A percentile compares a stretch with the other conserved stretches of the same genome.
These are phyloP conservation scores for Cinchona pubescens DNA, from an alignment of 257 asterid species.

Conservation along the genomic window DNA sequence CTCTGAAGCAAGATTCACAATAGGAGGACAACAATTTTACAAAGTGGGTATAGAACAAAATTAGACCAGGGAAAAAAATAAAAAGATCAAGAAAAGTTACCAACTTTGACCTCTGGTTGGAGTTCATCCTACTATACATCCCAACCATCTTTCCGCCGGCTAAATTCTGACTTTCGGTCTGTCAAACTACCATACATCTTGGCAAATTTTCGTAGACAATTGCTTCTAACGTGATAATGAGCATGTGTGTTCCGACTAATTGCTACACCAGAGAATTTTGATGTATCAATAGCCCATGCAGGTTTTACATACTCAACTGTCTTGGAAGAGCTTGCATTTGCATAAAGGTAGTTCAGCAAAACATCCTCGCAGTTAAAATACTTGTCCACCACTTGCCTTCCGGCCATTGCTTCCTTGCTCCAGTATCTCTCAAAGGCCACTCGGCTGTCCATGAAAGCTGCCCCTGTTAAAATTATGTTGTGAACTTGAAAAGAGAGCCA, in stretches of 20 bases:
- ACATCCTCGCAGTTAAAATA: slow-evolving; percentile 89
- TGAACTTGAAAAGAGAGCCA: too few relatives aligned
- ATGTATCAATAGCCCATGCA: slow-evolving; percentile 70
- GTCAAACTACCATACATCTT: slow-evolving; percentile 68
- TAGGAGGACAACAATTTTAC: slow-evolving; percentile 23
- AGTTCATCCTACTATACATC: slow-evolving; percentile 56
- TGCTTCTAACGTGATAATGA: slow-evolving; percentile 65
- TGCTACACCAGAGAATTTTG: slow-evolving; percentile 81
- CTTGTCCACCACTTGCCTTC: slow-evolving; percentile 60
- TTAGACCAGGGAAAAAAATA: slow-evolving; percentile 15
- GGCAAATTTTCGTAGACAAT: slow-evolving; percentile 52
- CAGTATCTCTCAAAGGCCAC: slow-evolving; percentile 75
- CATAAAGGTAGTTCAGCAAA: slow-evolving; percentile 80
- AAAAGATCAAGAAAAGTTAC: background rate
- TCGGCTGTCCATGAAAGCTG: slow-evolving; percentile 65
- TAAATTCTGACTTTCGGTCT: slow-evolving; percentile 52
- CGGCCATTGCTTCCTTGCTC: slow-evolving; percentile 57
- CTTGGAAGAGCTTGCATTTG: slow-evolving; percentile 55
- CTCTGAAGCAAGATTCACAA: slow-evolving; percentile 37
- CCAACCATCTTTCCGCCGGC: slow-evolving; percentile 86
- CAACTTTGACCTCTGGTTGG: slow-evolving; percentile 20
- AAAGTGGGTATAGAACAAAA: slow-evolving; percentile 19
- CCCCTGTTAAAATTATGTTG: slow-evolving; percentile 88
- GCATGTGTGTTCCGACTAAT: slow-evolving; percentile 70
- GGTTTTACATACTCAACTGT: slow-evolving; percentile 76